Conservation (phyloP, 176 grass and related monocot species). For the Hsuehochloa calcarea region DNA sequence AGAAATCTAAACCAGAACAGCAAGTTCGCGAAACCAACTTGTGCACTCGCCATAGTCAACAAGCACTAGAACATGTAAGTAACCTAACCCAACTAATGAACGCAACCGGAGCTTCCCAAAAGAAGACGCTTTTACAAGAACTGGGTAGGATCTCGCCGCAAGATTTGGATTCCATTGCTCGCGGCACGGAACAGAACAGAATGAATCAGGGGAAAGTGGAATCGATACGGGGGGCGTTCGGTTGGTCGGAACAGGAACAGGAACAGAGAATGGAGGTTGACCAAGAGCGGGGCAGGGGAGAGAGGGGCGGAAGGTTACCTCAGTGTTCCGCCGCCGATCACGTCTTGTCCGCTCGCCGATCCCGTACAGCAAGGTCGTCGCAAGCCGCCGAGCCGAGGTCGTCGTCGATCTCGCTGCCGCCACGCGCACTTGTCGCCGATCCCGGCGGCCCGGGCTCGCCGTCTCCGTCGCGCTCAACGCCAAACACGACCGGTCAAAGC, state of each 20-base stretch:
- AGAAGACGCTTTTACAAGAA: not conserved
- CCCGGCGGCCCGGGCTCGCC: not conserved
- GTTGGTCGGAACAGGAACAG: not conserved
- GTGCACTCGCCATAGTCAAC: not conserved
- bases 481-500: not conserved
- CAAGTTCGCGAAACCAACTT: not conserved
- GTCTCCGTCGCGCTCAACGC: not conserved
- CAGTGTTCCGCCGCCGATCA: not conserved
- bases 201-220: slow-evolving; percentile 6
- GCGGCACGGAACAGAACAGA: not conserved
- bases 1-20: not conserved
- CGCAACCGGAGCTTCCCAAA: not conserved
- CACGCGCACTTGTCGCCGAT: not conserved
- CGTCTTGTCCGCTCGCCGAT: not conserved
- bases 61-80: not conserved
- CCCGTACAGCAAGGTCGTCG: not conserved
- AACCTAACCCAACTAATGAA: not conserved
- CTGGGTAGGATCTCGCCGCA: not conserved
- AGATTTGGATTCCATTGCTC: not conserved
- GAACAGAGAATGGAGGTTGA: not conserved
- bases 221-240: not conserved
- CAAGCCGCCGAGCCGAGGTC: not conserved
- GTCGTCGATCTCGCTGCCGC: slow-evolving; percentile 17
- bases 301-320: not conserved
- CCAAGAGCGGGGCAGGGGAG: not conserved